phyloP scores from a whole-genome alignment of 2,329 filamentous ascomycete genomes.

The Onygenales sp. region DNA sequence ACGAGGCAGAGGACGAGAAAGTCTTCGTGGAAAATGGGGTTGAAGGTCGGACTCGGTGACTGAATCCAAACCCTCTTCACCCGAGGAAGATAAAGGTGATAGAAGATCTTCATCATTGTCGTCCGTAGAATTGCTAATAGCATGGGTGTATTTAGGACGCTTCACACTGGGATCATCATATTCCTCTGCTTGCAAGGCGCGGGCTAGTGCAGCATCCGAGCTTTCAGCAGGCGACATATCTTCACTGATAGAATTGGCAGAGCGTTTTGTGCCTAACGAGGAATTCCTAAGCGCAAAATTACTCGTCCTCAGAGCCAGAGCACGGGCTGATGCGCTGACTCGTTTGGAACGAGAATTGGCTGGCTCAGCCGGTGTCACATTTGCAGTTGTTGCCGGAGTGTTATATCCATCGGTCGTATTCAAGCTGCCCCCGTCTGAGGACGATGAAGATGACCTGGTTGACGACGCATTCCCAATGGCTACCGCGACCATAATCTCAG shows the following conservation, averaged over 20 bases:
- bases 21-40: background rate
- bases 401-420: conserved; percentile 44
- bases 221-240: conserved; percentile 25
- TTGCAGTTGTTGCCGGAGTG: conserved; percentile 53
- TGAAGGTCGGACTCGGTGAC: background rate
- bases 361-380: conserved; percentile 43
- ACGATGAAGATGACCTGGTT: conserved; percentile 24
- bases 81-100: background rate
- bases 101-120: background rate
- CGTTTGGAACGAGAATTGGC: conserved; percentile 16
- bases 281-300: conserved; percentile 36
- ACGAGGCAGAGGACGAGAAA: background rate
- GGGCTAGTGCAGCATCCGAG: conserved; percentile 45
- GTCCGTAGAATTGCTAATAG: conserved; percentile 19
- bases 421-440: conserved; percentile 29
- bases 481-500: conserved; percentile 21
- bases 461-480: conserved; percentile 18
- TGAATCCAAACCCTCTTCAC: background rate
- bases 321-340: conserved; percentile 37
- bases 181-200: conserved; percentile 48
- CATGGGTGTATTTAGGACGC: conserved; percentile 23
- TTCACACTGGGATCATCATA: conserved; percentile 31
- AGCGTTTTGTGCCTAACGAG: conserved; percentile 33
- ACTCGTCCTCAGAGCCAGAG: conserved; percentile 40
- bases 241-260: conserved; percentile 35